Conservation (phyloP, 139 green algal species). For the Tetraselmis striata region DNA sequence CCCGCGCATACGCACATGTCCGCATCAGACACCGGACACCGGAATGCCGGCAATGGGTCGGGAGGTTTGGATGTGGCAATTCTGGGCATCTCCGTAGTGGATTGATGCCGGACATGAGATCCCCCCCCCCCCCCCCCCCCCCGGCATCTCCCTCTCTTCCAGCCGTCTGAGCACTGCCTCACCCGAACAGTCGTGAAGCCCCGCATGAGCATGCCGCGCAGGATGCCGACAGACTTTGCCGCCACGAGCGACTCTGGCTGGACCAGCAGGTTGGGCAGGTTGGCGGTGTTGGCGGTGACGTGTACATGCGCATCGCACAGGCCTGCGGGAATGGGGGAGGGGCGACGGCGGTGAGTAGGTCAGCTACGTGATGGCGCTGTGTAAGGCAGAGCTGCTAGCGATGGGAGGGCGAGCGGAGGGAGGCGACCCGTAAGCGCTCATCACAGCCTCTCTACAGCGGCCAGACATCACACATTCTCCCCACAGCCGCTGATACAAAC, state of each 20-base stretch:
- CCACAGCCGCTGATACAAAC: too few species aligned
- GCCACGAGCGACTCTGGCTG: slow-evolving; percentile 41
- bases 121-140: too few species aligned
- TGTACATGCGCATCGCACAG: slow-evolving; percentile 61
- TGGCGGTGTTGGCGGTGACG: slow-evolving; percentile 44
- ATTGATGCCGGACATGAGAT: too few species aligned
- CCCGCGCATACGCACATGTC: background rate
- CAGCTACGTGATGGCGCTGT: too few species aligned
- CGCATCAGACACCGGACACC: background rate
- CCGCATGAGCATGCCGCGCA: slow-evolving; percentile 52
- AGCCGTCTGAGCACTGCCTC: too few species aligned
- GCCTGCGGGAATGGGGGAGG: slow-evolving; percentile 14
- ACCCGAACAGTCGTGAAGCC: slow-evolving; percentile 65
- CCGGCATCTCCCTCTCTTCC: too few species aligned
- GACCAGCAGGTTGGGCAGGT: slow-evolving; percentile 41
- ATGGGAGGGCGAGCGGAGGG: too few species aligned
- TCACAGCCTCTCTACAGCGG: too few species aligned
- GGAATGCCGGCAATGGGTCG: background rate
- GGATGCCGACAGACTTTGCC: slow-evolving; percentile 22
- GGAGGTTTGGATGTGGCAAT: background rate
- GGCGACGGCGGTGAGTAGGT: too few species aligned
- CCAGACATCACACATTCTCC: too few species aligned
- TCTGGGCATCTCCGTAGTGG: slow-evolving; percentile 1
- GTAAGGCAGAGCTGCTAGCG: too few species aligned
- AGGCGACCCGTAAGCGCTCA: too few species aligned